Percentiles rank a stretch among this genome's conserved stretches.
Conservation (phyloP, 1,284 basidiomycete species). For the Papiliotrema nemorosa region DNA sequence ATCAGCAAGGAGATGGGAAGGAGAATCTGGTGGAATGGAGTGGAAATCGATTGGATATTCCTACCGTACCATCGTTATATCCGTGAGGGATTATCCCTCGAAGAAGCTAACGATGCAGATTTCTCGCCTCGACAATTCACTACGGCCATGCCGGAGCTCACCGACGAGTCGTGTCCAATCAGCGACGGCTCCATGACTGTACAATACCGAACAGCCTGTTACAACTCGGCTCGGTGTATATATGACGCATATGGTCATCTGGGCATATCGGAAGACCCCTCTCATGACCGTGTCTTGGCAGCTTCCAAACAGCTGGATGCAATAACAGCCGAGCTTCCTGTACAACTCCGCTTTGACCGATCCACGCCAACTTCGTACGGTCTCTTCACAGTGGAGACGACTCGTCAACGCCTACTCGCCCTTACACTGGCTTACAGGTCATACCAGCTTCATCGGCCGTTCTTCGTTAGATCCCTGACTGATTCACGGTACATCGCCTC, state of each 20-base stretch:
- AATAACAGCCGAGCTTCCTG: background rate
- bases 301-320: background rate
- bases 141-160: background rate
- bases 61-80: slow-evolving; percentile 5
- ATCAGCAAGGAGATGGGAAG: slow-evolving; percentile 4
- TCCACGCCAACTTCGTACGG: background rate
- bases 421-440: slow-evolving; percentile 5
- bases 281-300: slow-evolving; percentile 1
- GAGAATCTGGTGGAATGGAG: slow-evolving; percentile 7
- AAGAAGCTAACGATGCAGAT: background rate
- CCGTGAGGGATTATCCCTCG: background rate
- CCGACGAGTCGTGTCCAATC: background rate
- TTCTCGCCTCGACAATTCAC: background rate
- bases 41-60: slow-evolving; percentile 5
- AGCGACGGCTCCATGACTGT: background rate
- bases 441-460: slow-evolving; percentile 6
- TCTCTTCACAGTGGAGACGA: background rate
- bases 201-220: slow-evolving; percentile 1
- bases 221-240: background rate
- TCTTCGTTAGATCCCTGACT: slow-evolving; percentile 3
- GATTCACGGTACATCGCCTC: background rate
- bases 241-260: slow-evolving; percentile 5
- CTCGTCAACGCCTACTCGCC: background rate
- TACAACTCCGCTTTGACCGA: background rate
- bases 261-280: slow-evolving; percentile 1